Percentiles rank a stretch among this genome's conserved stretches.
These are phyloP conservation scores for Paecilomyces dactylethromorphus DNA, from an alignment of 2,329 filamentous ascomycete species.

Conservation along the genomic window DNA sequence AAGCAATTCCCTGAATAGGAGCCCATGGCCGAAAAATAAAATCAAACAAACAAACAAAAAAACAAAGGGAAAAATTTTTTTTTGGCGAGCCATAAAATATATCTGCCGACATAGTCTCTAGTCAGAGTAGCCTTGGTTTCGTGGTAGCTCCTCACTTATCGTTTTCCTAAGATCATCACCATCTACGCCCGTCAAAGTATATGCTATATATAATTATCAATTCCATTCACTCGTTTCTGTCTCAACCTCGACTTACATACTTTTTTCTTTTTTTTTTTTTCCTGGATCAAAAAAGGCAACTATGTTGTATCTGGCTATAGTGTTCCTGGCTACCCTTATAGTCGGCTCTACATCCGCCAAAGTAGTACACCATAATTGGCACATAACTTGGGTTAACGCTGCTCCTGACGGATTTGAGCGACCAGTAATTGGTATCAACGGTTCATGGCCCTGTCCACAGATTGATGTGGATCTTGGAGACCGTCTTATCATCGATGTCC, in stretches of 20 bases:
- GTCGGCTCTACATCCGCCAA: constrained; percentile 9
- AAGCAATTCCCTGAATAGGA: too few species aligned
- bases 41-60: too few species aligned
- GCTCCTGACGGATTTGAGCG: constrained; percentile 65
- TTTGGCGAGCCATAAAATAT: too few species aligned
- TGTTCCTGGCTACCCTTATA: neutral
- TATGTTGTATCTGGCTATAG: neutral
- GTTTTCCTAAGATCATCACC: too few species aligned
- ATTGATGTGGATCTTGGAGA: constrained; percentile 33
- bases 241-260: neutral
- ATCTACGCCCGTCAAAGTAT: too few species aligned
- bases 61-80: too few species aligned
- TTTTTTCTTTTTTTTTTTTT: neutral
- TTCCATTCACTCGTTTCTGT: neutral
- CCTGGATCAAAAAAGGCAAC: neutral
- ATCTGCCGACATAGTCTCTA: too few species aligned
- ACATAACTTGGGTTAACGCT: constrained; percentile 63
- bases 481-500: constrained; percentile 31
- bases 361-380: constrained; percentile 52
- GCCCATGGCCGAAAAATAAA: too few species aligned
- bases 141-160: too few species aligned
- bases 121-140: too few species aligned
- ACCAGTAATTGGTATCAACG: constrained; percentile 68
- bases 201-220: neutral
- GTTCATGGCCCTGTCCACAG: constrained; percentile 65